Evolutionary conservation across 106 monocot genomes (phyloP).

Genomic region (Cymbidium sinense): DNA sequence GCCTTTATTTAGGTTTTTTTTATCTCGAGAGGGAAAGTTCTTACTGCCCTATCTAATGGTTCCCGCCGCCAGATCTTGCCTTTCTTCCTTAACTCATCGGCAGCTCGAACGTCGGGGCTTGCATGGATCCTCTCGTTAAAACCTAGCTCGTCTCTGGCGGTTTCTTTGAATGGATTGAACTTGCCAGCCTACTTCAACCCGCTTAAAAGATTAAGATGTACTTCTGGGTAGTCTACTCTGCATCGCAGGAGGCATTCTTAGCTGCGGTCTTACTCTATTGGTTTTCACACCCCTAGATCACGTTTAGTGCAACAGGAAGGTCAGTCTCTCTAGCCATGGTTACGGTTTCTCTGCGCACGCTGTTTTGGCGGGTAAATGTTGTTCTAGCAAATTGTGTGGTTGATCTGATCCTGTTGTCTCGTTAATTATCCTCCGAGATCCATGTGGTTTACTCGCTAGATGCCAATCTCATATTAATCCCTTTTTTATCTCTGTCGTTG

Average conservation of each 20-base stretch:
- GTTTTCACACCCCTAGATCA: conserved; percentile 73
- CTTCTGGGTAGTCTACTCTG: conserved; percentile 53
- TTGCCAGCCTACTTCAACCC: conserved; percentile 13
- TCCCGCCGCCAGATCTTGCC: not conserved
- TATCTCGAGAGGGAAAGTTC: not conserved
- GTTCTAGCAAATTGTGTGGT: too few species aligned
- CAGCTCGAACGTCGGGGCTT: not conserved
- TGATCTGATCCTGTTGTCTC: too few species aligned
- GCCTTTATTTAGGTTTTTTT: too few species aligned
- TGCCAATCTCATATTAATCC: not conserved
- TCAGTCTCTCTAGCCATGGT: not conserved
- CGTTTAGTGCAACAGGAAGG: conserved; percentile 86
- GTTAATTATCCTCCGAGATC: not conserved
- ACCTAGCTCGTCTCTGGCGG: not conserved
- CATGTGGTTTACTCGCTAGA: not conserved
- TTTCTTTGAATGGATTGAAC: not conserved
- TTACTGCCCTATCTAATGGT: not conserved
- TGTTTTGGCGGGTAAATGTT: too few species aligned
- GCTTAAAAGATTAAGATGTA: conserved; percentile 44
- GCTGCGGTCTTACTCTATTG: conserved; percentile 64
- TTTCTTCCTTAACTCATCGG: not conserved
- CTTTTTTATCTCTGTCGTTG: not conserved
- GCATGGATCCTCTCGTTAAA: conserved; percentile 7
- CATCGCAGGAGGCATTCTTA: conserved; percentile 50
- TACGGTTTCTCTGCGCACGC: not conserved